These are phyloP conservation scores for Rhizopogon vulgaris DNA, from an alignment of 768 basidiomycete species.

Conservation along the genomic window DNA sequence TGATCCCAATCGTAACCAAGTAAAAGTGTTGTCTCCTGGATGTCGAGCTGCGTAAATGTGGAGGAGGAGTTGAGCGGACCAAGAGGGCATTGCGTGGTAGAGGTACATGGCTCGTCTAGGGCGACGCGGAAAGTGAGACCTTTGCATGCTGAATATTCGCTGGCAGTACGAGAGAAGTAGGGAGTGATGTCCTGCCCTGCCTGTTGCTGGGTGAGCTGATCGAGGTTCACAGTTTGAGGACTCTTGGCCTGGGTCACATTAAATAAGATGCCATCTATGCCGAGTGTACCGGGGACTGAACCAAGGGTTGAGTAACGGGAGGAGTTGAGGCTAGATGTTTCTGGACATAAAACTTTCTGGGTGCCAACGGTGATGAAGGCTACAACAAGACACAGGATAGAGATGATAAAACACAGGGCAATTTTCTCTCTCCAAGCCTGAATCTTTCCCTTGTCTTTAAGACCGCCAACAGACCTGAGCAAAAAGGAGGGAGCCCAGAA, in stretches of 20 bases:
- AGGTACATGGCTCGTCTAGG: slow-evolving; percentile 65
- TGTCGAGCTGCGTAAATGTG: slow-evolving; percentile 54
- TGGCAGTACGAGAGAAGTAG: slow-evolving; percentile 65
- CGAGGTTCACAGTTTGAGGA: slow-evolving; percentile 50
- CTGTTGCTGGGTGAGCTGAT: slow-evolving; percentile 41
- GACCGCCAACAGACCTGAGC: slow-evolving; percentile 66
- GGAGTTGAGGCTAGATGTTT: slow-evolving; percentile 35
- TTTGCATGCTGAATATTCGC: slow-evolving; percentile 61
- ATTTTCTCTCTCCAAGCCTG: slow-evolving; percentile 99
- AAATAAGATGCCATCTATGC: slow-evolving; percentile 71
- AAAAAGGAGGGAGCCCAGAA: slow-evolving; percentile 88
- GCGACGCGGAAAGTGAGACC: slow-evolving; percentile 64
- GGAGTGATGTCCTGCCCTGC: slow-evolving; percentile 91
- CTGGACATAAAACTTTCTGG: slow-evolving; percentile 87
- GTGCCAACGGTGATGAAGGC: slow-evolving; percentile 95
- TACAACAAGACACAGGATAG: slow-evolving; percentile 67
- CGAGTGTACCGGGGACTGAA: slow-evolving; percentile 54
- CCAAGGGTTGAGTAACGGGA: slow-evolving; percentile 50
- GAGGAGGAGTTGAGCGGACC: slow-evolving; percentile 47
- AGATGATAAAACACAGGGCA: slow-evolving; percentile 82
- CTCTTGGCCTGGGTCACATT: slow-evolving; percentile 54
- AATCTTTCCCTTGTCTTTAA: slow-evolving; percentile 68
- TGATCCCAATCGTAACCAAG: slow-evolving; percentile 93
- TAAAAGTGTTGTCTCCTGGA: slow-evolving; percentile 58
- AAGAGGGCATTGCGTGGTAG: slow-evolving; percentile 59